Percentiles rank a stretch among this genome's conserved stretches.
phyloP scores from a whole-genome alignment of 495 filamentous ascomycete species.

The Aspergillus hancockii region DNA sequence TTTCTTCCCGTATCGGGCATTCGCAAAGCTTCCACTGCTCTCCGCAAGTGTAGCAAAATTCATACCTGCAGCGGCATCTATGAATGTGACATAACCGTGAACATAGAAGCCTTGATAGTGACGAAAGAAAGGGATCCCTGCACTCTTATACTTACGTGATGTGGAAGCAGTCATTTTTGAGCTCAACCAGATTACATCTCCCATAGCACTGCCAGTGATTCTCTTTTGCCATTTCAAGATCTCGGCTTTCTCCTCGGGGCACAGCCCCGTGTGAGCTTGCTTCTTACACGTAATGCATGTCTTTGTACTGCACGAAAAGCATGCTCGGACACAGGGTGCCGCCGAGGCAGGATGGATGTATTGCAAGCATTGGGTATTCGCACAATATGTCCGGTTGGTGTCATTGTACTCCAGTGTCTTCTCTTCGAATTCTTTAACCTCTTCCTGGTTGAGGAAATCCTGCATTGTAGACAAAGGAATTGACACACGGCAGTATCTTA shows the following conservation, averaged over 20 bases:
- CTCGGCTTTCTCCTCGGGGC: slow-evolving; percentile 16
- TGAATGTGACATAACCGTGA: too few relatives aligned
- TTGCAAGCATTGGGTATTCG: slow-evolving; percentile 23
- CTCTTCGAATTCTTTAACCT: slow-evolving; percentile 13
- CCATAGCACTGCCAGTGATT: slow-evolving; percentile 32
- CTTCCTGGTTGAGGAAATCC: slow-evolving; percentile 16
- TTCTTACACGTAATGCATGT: slow-evolving; percentile 41
- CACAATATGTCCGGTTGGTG: slow-evolving; percentile 32
- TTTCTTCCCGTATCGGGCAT: slow-evolving; percentile 45
- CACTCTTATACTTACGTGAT: slow-evolving; percentile 23
- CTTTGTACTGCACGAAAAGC: slow-evolving; percentile 21
- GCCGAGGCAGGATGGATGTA: slow-evolving; percentile 24
- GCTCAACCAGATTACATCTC: slow-evolving; percentile 29
- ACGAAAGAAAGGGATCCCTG: too few relatives aligned
- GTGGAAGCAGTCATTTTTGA: slow-evolving; percentile 26
- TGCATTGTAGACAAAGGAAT: slow-evolving; percentile 21
- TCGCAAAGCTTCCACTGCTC: slow-evolving; percentile 49
- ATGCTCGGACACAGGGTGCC: slow-evolving; percentile 18
- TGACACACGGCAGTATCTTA: slow-evolving; percentile 36
- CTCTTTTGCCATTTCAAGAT: slow-evolving; percentile 25
- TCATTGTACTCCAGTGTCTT: slow-evolving; percentile 30
- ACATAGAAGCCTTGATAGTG: too few relatives aligned
- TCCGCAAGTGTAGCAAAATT: slow-evolving; percentile 29
- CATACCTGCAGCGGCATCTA: slow-evolving; percentile 18
- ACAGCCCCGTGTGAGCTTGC: slow-evolving; percentile 25